Evolutionary conservation across 164 flowering plant genomes (phyloP), one percentile per base, ranked within the genome.

Genomic region (Liquidambar formosana): DNA sequence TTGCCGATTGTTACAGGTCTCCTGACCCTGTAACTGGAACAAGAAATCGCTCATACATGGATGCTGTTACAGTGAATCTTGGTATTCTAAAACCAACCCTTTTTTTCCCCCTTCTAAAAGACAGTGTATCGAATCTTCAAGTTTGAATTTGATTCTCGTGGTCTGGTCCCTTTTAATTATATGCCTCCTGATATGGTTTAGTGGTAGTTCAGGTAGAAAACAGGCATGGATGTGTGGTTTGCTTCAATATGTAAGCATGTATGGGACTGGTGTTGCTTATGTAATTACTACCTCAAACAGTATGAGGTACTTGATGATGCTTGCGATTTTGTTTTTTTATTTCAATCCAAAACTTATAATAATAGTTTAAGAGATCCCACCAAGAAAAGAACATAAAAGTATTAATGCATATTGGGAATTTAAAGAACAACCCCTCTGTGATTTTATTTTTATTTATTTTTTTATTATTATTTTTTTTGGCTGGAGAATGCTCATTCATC

Each of bases 211-310:
- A 84, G 87, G 87, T 33, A 65, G 52, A 57, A 73, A 33, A 47
- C 46, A 41, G 15, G 64, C 75, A 53, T 71, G 71, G 81, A 14
- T 75, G 0, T 84, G 90, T 74, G 85, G 81, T 44, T 18, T 76
- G n/a, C 74, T 84, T 73, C 82, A 78, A n/a, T 76, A 80, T 47
- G 18, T 76, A 25, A 69, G 72, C 66, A 21, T 88, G 65, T 86
- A 64, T 61, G 92, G 88, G 52, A 76, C 76, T 71, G 80, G 52
- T 33, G 64, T 84, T 72, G 94, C 86, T 33, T 89, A 85, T 72
- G 78, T 72, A 9, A 75, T 89, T 70, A 83, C 90, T 8, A 71
- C 89, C 4, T 69, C 94, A 33, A 83, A 62, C 62, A 61, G 88
- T 68, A 70, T 84, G 84, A 89, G 90, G 94, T 82, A 82, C 53